These are phyloP conservation scores for Blastobotrys muscicola DNA, from an alignment of 805 yeast species.

Conservation along the genomic window DNA sequence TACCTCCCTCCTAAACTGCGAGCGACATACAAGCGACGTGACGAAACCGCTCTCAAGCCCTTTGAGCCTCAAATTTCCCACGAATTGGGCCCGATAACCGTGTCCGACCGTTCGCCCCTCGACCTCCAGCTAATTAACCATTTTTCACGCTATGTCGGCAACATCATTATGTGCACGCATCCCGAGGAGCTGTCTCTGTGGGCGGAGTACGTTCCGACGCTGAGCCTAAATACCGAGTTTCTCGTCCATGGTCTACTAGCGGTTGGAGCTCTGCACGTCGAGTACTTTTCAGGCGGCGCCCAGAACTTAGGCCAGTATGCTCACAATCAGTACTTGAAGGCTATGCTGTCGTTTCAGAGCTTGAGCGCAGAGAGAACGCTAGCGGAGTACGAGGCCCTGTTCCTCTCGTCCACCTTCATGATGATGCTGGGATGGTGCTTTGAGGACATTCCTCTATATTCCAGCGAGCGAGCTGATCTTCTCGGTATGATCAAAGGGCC, in stretches of 20 bases:
- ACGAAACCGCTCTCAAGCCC: background rate
- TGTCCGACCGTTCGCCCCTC: background rate
- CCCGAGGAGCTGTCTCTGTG: conserved; percentile 8
- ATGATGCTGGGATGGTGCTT: conserved; percentile 14
- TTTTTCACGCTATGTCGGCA: conserved; percentile 6
- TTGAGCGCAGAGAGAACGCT: background rate
- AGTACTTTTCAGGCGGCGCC: conserved; percentile 4
- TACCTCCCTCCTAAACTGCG: conserved; percentile 2
- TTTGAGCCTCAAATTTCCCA: no score
- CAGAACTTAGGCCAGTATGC: conserved; percentile 7
- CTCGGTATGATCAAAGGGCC: no score
- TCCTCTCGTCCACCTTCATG: conserved; percentile 9
- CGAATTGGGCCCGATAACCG: no score
- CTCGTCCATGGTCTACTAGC: conserved; percentile 12
- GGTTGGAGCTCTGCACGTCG: conserved; percentile 11
- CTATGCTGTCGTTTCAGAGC: conserved; percentile 6
- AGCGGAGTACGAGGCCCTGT: conserved; percentile 6
- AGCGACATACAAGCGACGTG: background rate
- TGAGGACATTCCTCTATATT: conserved; percentile 5
- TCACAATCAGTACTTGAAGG: conserved; percentile 3
- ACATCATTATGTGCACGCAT: conserved; percentile 8
- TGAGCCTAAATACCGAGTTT: conserved; percentile 6
- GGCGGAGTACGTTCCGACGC: conserved; percentile 11
- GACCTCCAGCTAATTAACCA: conserved; percentile 14
- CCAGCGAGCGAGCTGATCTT: background rate